These are phyloP conservation scores for Agapanthus africanus DNA, from an alignment of 106 monocot genomes.

Conservation along the genomic window DNA sequence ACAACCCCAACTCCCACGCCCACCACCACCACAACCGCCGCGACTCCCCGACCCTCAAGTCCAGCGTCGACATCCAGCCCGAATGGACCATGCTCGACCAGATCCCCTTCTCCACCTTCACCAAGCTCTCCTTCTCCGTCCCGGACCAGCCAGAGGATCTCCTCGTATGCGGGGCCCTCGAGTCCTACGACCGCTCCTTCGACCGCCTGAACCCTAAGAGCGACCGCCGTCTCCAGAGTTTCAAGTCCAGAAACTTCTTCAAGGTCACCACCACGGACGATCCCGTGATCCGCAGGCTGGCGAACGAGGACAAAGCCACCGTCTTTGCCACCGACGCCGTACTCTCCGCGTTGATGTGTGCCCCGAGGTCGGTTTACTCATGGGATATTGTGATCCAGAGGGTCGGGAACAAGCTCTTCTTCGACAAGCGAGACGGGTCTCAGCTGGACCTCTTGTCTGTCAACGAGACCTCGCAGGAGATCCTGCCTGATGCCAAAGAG, in stretches of 20 bases:
- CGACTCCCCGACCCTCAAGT: constrained; percentile 38
- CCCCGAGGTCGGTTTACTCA: constrained; percentile 70
- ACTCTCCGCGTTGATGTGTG: constrained; percentile 85
- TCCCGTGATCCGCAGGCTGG: constrained; percentile 87
- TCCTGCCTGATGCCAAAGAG: constrained; percentile 82
- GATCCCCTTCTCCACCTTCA: constrained; percentile 88
- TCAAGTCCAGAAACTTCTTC: constrained; percentile 86
- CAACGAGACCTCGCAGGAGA: constrained; percentile 78
- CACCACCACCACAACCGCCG: constrained; percentile 16
- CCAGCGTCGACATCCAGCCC: constrained; percentile 91
- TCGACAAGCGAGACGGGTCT: constrained; percentile 97
- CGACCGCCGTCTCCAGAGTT: constrained; percentile 75
- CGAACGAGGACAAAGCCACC: constrained; percentile 78
- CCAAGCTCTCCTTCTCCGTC: constrained; percentile 86
- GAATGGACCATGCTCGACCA: constrained; percentile 95
- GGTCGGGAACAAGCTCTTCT: constrained; percentile 95
- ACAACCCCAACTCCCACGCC: not conserved
- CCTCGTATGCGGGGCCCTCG: constrained; percentile 70
- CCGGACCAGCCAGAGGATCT: constrained; percentile 86
- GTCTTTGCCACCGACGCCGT: constrained; percentile 94
- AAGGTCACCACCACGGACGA: constrained; percentile 91
- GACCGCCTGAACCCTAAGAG: constrained; percentile 89
- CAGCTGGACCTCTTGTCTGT: constrained; percentile 79
- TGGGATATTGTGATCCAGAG: constrained; percentile 95
- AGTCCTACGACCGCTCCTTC: constrained; percentile 70